phyloP scores from a whole-genome alignment of 148 eudicot species.

The Silene latifolia region DNA sequence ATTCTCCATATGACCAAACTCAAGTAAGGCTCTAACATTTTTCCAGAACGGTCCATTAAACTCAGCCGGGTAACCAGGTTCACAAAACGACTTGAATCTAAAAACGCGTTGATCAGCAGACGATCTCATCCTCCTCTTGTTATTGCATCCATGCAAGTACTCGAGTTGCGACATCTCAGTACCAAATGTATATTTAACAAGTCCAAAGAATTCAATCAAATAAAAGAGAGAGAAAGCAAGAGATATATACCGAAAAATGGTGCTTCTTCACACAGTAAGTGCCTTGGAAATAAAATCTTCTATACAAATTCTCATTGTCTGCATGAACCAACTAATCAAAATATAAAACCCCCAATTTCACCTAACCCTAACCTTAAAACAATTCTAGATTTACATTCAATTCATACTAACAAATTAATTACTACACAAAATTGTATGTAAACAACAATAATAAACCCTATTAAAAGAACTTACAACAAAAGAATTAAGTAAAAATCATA shows the following conservation, averaged over 20 bases:
- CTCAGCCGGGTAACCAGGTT: conserved; percentile 66
- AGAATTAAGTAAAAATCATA: too few species aligned
- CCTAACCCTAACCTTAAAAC: too few species aligned
- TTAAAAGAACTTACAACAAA: too few species aligned
- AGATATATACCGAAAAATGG: conserved; percentile 28
- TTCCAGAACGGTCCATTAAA: conserved; percentile 56
- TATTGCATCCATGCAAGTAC: conserved; percentile 38
- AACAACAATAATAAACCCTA: too few species aligned
- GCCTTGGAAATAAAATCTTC: conserved; percentile 48
- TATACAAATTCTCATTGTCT: too few species aligned
- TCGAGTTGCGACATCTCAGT: conserved; percentile 30
- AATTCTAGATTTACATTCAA: too few species aligned
- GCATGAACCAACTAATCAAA: too few species aligned
- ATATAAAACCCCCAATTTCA: too few species aligned
- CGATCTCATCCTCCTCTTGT: conserved; percentile 67
- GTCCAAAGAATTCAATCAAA: too few species aligned
- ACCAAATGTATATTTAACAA: neutral
- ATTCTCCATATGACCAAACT: conserved; percentile 62
- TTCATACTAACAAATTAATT: too few species aligned
- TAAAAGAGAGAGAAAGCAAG: neutral
- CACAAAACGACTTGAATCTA: conserved; percentile 72
- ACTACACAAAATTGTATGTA: too few species aligned
- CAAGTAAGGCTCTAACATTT: conserved; percentile 59
- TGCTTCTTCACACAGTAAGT: conserved; percentile 47
- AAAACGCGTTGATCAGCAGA: conserved; percentile 45